Base-by-base conservation (phyloP, 1,284 basidiomycete species). In the Ceratobasidium sp. region DNA sequence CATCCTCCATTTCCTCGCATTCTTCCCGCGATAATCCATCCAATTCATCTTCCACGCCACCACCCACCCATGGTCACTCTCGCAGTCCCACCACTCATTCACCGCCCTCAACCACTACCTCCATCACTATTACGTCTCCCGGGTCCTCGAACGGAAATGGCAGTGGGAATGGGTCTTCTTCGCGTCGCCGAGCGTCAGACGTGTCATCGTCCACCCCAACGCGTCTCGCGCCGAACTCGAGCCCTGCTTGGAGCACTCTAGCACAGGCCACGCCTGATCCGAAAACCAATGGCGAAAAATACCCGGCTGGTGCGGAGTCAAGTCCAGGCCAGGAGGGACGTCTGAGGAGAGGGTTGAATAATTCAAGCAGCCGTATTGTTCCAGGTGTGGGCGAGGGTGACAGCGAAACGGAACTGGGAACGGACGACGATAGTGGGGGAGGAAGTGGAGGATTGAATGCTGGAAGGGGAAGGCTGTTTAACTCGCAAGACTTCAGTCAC, bases 91-190 rank as follows among this genome's bases (percentile, higher is more conserved):
- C 66, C 47, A 26, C 54, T 21, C 66, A 26, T 21, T 50, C 66
- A n/a, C 66, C 66, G 18, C 26, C 66, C 1, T 14, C 32, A 9
- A 43, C 43, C 52, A 26, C 66, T 16, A 47, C 66, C 41, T 50
- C 63, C 8, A 55, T 50, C 30, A 41, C 54, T 69, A 58, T 69
- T 69, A 69, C 66, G 66, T 69, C 66, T 69, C 52, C 52, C 18
- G 66, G 66, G 9, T 41, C 23, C 54, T 52, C 35, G 32, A 43
- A 26, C n/a, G 66, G 66, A 58, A 57, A 41, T 23, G 66, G 66
- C 13, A 67, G 50, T 35, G 49, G 64, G 16, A 67, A 26, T 38
- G 64, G 64, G 55, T 54, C 49, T 6, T 43, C 66, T 21, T 54
- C 52, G 26, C 50, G 66, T 18, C 66, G 67, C 46, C 67, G 55